Conservation (phyloP, 306 rosid species). For the Prunus padus region DNA sequence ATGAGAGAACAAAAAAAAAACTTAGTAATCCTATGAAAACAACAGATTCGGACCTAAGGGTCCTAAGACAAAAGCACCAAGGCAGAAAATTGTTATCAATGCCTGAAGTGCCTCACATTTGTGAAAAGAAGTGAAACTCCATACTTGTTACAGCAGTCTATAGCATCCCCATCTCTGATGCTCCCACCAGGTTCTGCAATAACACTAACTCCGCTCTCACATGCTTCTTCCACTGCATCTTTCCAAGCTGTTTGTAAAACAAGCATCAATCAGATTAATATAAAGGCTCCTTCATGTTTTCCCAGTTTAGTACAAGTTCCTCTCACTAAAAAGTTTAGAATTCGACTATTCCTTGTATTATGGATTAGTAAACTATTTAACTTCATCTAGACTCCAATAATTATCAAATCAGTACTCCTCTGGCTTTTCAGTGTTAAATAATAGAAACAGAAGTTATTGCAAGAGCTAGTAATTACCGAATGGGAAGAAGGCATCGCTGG, state of each 20-base stretch:
- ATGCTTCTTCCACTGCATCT: conserved; percentile 95
- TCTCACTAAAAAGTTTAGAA: not conserved
- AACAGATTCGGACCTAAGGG: not conserved
- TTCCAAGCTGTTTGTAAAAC: conserved; percentile 76
- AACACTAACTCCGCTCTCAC: conserved; percentile 61
- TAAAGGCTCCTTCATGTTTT: not conserved
- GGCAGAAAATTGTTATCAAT: conserved; percentile 24
- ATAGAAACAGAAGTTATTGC: not conserved
- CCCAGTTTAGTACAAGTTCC: not conserved
- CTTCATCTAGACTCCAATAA: not conserved
- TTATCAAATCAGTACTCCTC: not conserved
- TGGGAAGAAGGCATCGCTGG: conserved; percentile 97
- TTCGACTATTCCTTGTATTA: no score
- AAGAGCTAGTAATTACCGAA: conserved; percentile 53
- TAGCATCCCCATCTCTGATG: conserved; percentile 78
- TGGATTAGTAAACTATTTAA: not conserved
- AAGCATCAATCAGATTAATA: conserved; percentile 6
- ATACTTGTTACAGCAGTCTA: conserved; percentile 84
- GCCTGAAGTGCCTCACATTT: conserved; percentile 85
- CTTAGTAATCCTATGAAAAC: not conserved
- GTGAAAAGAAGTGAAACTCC: conserved; percentile 88
- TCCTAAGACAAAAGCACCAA: not conserved
- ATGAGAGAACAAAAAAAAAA: not conserved
- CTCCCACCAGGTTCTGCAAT: conserved; percentile 95
- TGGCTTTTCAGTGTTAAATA: not conserved